A percentile compares a stretch with the other conserved stretches of the same genome.
Evolutionary conservation across 306 rosid species (phyloP).

Genomic region (Cyamopsis tetragonoloba): DNA sequence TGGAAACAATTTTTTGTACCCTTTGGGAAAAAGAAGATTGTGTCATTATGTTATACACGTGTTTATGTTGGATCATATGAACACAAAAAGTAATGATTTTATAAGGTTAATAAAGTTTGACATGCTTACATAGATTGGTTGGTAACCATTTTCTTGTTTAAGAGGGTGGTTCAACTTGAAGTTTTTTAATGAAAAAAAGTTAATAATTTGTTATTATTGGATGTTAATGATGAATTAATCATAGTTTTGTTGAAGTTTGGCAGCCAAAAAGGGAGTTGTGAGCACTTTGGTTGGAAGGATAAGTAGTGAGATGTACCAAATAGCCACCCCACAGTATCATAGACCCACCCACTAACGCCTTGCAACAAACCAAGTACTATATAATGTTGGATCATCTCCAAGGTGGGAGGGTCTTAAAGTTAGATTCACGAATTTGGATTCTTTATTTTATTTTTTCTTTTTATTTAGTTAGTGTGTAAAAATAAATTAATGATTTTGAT

Average conservation of each 20-base stretch:
- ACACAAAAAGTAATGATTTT: not conserved
- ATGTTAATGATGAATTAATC: slow-evolving; percentile 33
- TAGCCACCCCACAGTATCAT: slow-evolving; percentile 3
- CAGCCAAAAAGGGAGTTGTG: slow-evolving; percentile 33
- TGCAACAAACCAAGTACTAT: too few species aligned
- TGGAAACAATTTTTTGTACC: not conserved
- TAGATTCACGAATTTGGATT: too few species aligned
- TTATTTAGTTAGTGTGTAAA: too few species aligned
- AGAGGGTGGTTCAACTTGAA: slow-evolving; percentile 39
- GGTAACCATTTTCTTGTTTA: slow-evolving; percentile 34
- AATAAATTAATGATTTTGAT: too few species aligned
- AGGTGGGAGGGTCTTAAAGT: too few species aligned
- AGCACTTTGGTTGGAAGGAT: slow-evolving; percentile 4
- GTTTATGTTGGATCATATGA: slow-evolving; percentile 16
- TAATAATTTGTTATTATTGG: slow-evolving; percentile 3
- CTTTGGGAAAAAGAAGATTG: not conserved
- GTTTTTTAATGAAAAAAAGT: slow-evolving; percentile 21
- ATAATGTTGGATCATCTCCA: too few species aligned
- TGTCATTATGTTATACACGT: slow-evolving; percentile 6
- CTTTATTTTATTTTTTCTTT: too few species aligned
- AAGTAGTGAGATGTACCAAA: slow-evolving; percentile 24
- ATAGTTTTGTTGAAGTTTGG: slow-evolving; percentile 55
- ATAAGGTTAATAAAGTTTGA: not conserved
- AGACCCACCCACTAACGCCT: slow-evolving; percentile 43
- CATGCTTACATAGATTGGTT: slow-evolving; percentile 5